phyloP scores from a whole-genome alignment of 495 filamentous ascomycete genomes.

The Chaetomium tenue region DNA sequence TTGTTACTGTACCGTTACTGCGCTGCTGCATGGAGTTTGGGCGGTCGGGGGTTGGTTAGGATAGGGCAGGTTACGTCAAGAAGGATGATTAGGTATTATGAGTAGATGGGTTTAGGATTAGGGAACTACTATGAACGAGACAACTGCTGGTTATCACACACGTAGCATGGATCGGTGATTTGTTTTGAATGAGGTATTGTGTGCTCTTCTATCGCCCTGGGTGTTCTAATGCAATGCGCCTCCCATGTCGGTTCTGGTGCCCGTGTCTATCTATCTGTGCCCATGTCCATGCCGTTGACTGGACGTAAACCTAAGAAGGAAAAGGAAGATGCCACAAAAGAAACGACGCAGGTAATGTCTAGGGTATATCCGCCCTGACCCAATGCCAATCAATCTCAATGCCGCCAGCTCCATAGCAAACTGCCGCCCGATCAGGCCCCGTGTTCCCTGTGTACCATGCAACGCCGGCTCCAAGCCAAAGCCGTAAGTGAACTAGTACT shows the following conservation, averaged over 20 bases:
- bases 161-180: background rate
- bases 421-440: background rate
- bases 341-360: background rate
- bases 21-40: conserved; percentile 16
- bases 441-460: background rate
- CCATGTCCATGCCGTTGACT: background rate
- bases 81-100: background rate
- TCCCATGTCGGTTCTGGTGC: background rate
- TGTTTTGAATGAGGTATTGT: background rate
- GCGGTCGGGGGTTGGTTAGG: background rate
- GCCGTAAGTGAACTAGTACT: background rate
- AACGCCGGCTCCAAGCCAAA: conserved; percentile 1
- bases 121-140: background rate
- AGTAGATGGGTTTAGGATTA: background rate
- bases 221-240: background rate
- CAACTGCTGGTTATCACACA: background rate
- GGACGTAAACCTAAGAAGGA: background rate
- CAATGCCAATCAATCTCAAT: background rate
- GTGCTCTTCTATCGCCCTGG: background rate
- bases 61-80: background rate
- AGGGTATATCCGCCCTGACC: conserved; percentile 7
- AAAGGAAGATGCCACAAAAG: background rate
- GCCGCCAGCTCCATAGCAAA: background rate
- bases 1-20: conserved; percentile 6
- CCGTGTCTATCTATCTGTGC: no score